These are phyloP conservation scores for Thyridium curvatum DNA, from an alignment of 2,329 filamentous ascomycete species.

Conservation along the genomic window DNA sequence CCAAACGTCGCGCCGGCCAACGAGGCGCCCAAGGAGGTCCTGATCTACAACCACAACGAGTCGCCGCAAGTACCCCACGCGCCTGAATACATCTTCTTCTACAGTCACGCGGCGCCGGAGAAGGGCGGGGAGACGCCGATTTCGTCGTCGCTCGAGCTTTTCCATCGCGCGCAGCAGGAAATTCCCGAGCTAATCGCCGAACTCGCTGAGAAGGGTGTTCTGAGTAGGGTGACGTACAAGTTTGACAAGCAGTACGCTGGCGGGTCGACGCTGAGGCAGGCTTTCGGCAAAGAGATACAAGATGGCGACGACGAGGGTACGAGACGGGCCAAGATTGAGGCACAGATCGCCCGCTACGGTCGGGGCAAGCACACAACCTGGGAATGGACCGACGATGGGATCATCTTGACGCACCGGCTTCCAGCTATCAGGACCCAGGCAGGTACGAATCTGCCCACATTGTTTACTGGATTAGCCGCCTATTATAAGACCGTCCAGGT, in stretches of 20 bases:
- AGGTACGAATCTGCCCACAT: constrained; percentile 33
- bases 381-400: constrained; percentile 37
- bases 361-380: constrained; percentile 37
- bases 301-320: constrained; percentile 10
- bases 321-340: constrained; percentile 34
- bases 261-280: constrained; percentile 14
- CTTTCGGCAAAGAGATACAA: constrained; percentile 13
- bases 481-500: constrained; percentile 31
- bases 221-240: constrained; percentile 14
- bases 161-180: constrained; percentile 8
- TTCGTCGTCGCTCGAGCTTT: constrained; percentile 15
- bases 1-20: constrained; percentile 19
- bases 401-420: constrained; percentile 35
- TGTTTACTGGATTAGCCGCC: constrained; percentile 38
- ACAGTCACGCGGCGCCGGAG: constrained; percentile 13
- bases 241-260: constrained; percentile 14
- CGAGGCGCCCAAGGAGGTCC: constrained; percentile 16
- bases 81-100: constrained; percentile 18
- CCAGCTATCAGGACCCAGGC: constrained; percentile 40
- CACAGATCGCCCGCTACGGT: constrained; percentile 39
- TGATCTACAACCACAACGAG: constrained; percentile 18
- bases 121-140: constrained; percentile 17
- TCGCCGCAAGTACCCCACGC: constrained; percentile 16
- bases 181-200: constrained; percentile 15
- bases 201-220: constrained; percentile 11